Conservation (phyloP, 768 basidiomycete genomes). For the Boletus insuetus region DNA sequence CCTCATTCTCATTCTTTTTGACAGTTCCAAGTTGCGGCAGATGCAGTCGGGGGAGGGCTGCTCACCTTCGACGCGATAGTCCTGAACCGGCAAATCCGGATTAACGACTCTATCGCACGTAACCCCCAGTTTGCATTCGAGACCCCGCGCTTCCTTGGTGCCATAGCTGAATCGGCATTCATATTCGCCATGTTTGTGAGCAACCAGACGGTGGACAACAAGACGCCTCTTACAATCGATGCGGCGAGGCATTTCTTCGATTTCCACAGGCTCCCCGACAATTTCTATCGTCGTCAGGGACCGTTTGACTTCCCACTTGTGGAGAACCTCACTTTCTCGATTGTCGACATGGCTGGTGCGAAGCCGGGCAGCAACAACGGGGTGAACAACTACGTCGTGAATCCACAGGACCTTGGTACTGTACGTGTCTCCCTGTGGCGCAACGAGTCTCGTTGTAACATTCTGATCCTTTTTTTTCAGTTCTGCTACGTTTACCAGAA, state of each 20-base stretch:
- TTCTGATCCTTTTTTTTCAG: background rate
- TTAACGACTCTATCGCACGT: conserved; percentile 22
- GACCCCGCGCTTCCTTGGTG: conserved; percentile 10
- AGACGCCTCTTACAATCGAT: conserved; percentile 5
- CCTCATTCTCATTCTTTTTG: background rate
- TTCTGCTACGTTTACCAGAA: conserved; percentile 15
- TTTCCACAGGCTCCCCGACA: conserved; percentile 11
- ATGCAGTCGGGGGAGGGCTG: conserved; percentile 13
- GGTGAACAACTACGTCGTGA: conserved; percentile 7
- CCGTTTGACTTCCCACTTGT: background rate
- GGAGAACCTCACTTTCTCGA: background rate
- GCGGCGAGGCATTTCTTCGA: conserved; percentile 14
- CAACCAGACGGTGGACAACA: conserved; percentile 14
- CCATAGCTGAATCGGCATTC: conserved; percentile 16
- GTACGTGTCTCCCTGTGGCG: conserved; percentile 1
- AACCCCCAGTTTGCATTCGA: conserved; percentile 19
- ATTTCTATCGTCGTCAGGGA: conserved; percentile 14
- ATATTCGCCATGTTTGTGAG: conserved; percentile 20
- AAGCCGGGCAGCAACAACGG: conserved; percentile 17
- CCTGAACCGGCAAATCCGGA: conserved; percentile 14
- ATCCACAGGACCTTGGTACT: conserved; percentile 6
- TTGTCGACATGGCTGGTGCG: background rate
- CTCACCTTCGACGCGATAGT: conserved; percentile 19
- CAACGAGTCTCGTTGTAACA: background rate
- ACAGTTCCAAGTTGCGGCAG: conserved; percentile 12